phyloP scores from a whole-genome alignment of 371 early-diverging fungal species.

The Haplosporangium sp. region DNA sequence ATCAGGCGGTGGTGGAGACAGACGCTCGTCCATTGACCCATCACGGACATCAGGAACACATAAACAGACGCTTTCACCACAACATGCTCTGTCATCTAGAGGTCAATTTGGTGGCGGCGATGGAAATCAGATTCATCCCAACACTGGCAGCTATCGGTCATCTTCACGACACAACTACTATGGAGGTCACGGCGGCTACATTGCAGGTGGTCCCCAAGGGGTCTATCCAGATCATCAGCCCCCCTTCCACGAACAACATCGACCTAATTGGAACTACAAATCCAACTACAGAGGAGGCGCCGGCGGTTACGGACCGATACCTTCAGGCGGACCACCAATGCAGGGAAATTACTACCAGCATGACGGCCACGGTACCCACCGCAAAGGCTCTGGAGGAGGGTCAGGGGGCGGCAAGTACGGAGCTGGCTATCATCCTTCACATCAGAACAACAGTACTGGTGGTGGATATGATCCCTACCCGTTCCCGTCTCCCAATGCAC shows the following conservation, averaged over 20 bases:
- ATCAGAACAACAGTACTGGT: background rate
- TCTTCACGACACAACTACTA: conserved; percentile 14
- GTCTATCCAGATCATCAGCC: conserved; percentile 8
- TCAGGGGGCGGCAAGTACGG: conserved; percentile 12
- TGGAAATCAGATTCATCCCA: conserved; percentile 6
- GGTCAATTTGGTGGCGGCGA: conserved; percentile 23
- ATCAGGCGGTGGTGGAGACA: conserved; percentile 27
- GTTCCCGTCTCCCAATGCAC: conserved; percentile 7
- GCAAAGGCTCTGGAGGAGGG: conserved; percentile 29
- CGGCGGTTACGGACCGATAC: conserved; percentile 10
- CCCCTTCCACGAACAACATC: conserved; percentile 11
- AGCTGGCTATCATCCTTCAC: background rate
- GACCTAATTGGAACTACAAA: conserved; percentile 30
- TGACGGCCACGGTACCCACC: conserved; percentile 3
- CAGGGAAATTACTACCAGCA: conserved; percentile 28
- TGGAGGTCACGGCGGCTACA: conserved; percentile 7
- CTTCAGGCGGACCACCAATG: conserved; percentile 4
- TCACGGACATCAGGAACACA: conserved; percentile 19
- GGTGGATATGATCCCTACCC: conserved; percentile 20
- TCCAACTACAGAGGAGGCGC: conserved; percentile 20
- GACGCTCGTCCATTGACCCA: conserved; percentile 32
- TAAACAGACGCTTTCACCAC: conserved; percentile 10
- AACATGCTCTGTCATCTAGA: conserved; percentile 8
- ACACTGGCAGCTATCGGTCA: conserved; percentile 15
- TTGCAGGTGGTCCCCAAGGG: conserved; percentile 8